Base-by-base conservation (phyloP, 2,329 filamentous ascomycete species). In the Chrysoporthe austroafricana region DNA sequence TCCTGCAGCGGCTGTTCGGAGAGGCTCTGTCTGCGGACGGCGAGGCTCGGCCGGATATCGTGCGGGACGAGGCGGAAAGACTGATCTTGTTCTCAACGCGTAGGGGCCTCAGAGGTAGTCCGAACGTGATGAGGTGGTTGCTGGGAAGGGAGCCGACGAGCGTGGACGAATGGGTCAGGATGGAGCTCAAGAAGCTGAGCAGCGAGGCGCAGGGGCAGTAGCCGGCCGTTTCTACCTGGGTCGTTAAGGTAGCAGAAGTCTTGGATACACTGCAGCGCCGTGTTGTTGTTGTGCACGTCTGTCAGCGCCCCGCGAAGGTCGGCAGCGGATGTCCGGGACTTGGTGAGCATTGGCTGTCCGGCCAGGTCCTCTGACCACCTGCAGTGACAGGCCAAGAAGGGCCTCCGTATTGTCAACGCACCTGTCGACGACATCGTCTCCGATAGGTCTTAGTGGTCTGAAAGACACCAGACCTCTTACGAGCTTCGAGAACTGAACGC, bases 111-210 rank as follows among this genome's bases (percentile, higher is more conserved):
- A 70, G 63, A 42, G 73, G 71, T 3, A 76, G 67, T 63, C 70
- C 73, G 18, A 73, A 72, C 61, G 70, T 74, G 7, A 44, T 76
- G 66, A 63, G 68, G 65, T 74, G 73, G 73, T 46, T 74, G 14
- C 52, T 76, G 3, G 73, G 71, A 1, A 70, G 73, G 39, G 66
- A 72, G 58, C 71, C 71, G 6, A 72, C 64, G 4, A 71, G 39
- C 32, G 34, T 70, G 18, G 64, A 70, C 4, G 64, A 69, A 6
- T 67, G 63, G 59, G 50, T 66, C 2, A 59, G 36, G 18, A 59
- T 2, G n/a, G 32, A 64, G 34, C 3, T 59, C 26, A 6, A 64
- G 6, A 42, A 8, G 16, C 11, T 59, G 11, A 50, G 44, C 1
- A 16, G 34, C 0, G 11, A n/a, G 21, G 16, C 48, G 14, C 16